Evolutionary conservation across 2,329 filamentous ascomycete genomes (phyloP), one percentile per base, ranked within the genome.

Genomic region (Cladophialophora bantiana): DNA sequence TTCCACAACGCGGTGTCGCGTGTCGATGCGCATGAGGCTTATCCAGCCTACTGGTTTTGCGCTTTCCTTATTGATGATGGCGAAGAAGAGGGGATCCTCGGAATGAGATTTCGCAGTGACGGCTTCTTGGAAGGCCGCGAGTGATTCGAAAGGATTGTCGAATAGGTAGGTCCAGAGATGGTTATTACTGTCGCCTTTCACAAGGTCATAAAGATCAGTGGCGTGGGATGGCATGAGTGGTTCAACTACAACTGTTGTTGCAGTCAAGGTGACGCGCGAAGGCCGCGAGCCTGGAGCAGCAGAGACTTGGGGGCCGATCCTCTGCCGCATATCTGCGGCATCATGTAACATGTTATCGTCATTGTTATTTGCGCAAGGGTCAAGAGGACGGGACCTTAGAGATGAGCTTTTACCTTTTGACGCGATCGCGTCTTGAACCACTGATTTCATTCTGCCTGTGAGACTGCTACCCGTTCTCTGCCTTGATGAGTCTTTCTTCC

Each of bases 1-100:
- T 70, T 90, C 88, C 0, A 89, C 76, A 26, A 80, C 78, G 1
- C 83, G 79, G 62, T 89, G 79, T 0, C 72, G 69, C 0, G 83
- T 78, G 4, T 81, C 77, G 58, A 86, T 83, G 62, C 80, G 80
- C 71, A 88, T 75, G 63, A 83, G 67, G 4, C 71, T 71, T 5
- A 79, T 68, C 36, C 83, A 75, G 0, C 84, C 84, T 0, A 84
- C 73, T 0, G 79, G 73, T 60, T 79, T 78, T 7, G 76, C 73
- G 2, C 59, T 62, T 9, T 65, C 74, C 0, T 72, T 72, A 3
- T 80, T 79, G 15, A 83, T 73, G 31, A 86, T 78, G 12, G 81
- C 77, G 70, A 80, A 86, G 72, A 80, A 82, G 45, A 81, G 72
- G 0, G 78, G 77, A 64, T 83, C 79, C 1, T 71, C 61, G 0